These are phyloP conservation scores for Sarcomyxa edulis DNA, from an alignment of 768 basidiomycete genomes.

Conservation along the genomic window DNA sequence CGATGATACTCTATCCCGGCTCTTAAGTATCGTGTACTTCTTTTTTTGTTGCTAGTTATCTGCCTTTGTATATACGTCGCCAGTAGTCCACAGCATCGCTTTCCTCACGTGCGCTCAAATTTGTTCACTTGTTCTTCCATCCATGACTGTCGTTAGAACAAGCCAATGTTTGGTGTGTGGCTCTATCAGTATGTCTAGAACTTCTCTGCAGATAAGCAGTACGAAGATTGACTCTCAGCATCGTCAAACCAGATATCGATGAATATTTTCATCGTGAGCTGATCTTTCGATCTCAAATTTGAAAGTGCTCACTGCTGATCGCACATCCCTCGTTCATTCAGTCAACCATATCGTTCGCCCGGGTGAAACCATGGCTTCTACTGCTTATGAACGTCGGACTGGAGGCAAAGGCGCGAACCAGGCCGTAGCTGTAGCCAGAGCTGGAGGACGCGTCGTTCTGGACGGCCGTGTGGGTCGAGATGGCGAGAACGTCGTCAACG, in stretches of 20 bases:
- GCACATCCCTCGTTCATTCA: conserved; percentile 13
- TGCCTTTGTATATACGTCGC: too few relatives aligned
- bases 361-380: conserved; percentile 57
- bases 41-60: too few relatives aligned
- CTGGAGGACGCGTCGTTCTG: conserved; percentile 42
- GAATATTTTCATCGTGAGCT: conserved; percentile 41
- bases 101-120: too few relatives aligned
- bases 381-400: conserved; percentile 37
- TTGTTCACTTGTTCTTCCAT: too few relatives aligned
- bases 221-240: conserved; percentile 3
- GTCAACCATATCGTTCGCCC: conserved; percentile 49
- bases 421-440: conserved; percentile 49
- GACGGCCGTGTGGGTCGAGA: conserved; percentile 52
- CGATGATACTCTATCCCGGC: too few relatives aligned
- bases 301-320: neutral
- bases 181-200: conserved; percentile 40
- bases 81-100: too few relatives aligned
- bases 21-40: too few relatives aligned
- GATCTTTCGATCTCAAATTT: neutral
- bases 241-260: conserved; percentile 37
- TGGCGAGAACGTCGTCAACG: conserved; percentile 41
- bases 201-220: neutral
- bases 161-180: conserved; percentile 44
- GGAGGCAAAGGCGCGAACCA: conserved; percentile 68
- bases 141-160: too few relatives aligned